phyloP scores from a whole-genome alignment of 768 basidiomycete genomes.

The Lactarius akahatsu region DNA sequence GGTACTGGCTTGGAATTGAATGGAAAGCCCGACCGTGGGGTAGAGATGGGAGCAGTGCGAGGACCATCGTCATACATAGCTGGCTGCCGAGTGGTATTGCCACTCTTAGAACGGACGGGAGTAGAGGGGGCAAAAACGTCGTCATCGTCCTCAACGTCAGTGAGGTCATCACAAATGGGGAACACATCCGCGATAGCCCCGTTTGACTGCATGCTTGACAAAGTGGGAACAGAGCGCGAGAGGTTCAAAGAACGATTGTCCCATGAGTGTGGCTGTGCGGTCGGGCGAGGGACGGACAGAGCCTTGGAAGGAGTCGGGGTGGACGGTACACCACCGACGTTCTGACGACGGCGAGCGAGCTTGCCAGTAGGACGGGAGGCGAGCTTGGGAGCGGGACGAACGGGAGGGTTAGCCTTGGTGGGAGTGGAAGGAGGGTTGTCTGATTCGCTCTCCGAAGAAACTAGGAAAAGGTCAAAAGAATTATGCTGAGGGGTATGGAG shows the following conservation, averaged over 20 bases:
- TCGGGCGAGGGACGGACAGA: conserved; percentile 50
- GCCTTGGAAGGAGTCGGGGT: conserved; percentile 46
- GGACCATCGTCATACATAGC: conserved; percentile 40
- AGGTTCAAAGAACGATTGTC: conserved; percentile 32
- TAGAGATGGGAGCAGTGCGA: conserved; percentile 52
- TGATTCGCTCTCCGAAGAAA: conserved; percentile 40
- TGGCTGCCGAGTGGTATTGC: conserved; percentile 36
- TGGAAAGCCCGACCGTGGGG: conserved; percentile 40
- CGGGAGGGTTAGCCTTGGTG: conserved; percentile 32
- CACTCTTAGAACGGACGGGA: conserved; percentile 44
- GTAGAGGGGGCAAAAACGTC: conserved; percentile 51
- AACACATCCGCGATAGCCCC: conserved; percentile 43
- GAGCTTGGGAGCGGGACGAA: conserved; percentile 42
- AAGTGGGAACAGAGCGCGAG: conserved; percentile 53
- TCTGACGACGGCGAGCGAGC: conserved; percentile 57
- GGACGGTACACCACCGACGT: conserved; percentile 32
- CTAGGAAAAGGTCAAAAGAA: conserved; percentile 50
- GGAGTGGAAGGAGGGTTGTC: conserved; percentile 37
- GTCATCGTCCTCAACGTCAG: conserved; percentile 41
- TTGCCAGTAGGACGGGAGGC: conserved; percentile 52
- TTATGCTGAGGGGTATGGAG: conserved; percentile 40
- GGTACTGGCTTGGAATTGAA: conserved; percentile 42
- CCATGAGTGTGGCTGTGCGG: conserved; percentile 19
- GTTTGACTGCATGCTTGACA: conserved; percentile 37
- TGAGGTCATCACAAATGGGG: conserved; percentile 73